Evolutionary conservation across 768 basidiomycete species (phyloP).

Genomic region (Mycena leptocephala): DNA sequence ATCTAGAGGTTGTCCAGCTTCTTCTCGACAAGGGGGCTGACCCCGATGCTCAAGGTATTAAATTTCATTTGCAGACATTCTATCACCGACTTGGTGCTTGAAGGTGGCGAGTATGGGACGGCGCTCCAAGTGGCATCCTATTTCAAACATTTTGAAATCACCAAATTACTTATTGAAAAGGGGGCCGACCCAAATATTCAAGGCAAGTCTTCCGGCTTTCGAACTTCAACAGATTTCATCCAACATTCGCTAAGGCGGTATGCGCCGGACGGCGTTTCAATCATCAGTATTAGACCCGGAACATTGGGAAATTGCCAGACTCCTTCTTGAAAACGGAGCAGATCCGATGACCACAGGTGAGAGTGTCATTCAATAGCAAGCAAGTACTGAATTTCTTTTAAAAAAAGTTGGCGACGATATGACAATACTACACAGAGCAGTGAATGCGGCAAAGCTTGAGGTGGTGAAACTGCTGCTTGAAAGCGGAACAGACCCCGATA

Average conservation of each 20-base stretch:
- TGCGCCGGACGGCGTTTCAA: background rate
- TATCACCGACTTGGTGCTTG: background rate
- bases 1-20: background rate
- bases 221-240: background rate
- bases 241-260: background rate
- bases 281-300: background rate
- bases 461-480: background rate
- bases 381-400: background rate
- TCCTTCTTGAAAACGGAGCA: background rate
- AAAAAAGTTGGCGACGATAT: background rate
- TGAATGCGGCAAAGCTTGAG: background rate
- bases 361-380: background rate
- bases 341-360: background rate
- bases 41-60: background rate
- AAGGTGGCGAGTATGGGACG: background rate
- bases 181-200: background rate
- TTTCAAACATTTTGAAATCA: background rate
- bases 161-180: background rate
- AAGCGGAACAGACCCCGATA: background rate
- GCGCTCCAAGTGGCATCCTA: background rate
- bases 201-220: background rate
- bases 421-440: background rate
- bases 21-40: background rate
- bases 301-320: background rate
- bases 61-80: background rate